Percentiles rank a stretch among this genome's conserved stretches.
phyloP scores from a whole-genome alignment of 768 basidiomycete genomes.

The Artomyces pyxidatus region DNA sequence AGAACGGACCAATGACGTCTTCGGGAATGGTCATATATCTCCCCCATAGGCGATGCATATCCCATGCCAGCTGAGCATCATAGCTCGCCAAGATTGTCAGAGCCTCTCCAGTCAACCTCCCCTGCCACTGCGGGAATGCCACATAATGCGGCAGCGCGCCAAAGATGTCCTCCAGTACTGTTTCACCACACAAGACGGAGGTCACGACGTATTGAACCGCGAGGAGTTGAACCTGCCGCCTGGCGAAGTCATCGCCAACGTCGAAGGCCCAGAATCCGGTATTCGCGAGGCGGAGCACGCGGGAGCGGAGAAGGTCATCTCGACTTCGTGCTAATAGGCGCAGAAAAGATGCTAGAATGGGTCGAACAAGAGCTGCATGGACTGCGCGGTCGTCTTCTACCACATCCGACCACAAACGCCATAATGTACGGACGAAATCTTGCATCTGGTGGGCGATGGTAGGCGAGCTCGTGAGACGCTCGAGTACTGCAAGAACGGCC shows the following conservation, averaged over 20 bases:
- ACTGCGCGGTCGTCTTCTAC: conserved; percentile 7
- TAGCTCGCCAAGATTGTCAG: conserved; percentile 8
- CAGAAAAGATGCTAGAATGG: conserved; percentile 36
- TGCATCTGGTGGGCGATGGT: neutral
- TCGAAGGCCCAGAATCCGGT: conserved; percentile 17
- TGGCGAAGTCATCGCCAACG: conserved; percentile 10
- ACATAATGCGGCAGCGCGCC: conserved; percentile 12
- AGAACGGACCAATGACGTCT: conserved; percentile 3
- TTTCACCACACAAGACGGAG: conserved; percentile 5
- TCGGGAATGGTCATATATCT: conserved; percentile 9
- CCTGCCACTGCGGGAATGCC: conserved; percentile 12
- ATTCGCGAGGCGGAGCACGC: conserved; percentile 12
- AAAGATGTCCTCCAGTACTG: conserved; percentile 13
- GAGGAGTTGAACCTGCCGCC: conserved; percentile 25
- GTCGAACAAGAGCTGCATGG: conserved; percentile 20
- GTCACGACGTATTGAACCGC: conserved; percentile 27
- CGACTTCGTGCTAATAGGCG: conserved; percentile 32
- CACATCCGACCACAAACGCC: conserved; percentile 31
- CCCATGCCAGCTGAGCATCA: conserved; percentile 8
- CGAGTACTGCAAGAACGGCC: conserved; percentile 8
- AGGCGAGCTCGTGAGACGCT: neutral
- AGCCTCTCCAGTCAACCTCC: conserved; percentile 8
- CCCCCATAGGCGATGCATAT: conserved; percentile 9
- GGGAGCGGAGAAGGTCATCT: conserved; percentile 15
- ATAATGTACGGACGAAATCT: conserved; percentile 22